phyloP scores from a whole-genome alignment of 2,329 filamentous ascomycete genomes.

The Dactylonectria macrodidyma region DNA sequence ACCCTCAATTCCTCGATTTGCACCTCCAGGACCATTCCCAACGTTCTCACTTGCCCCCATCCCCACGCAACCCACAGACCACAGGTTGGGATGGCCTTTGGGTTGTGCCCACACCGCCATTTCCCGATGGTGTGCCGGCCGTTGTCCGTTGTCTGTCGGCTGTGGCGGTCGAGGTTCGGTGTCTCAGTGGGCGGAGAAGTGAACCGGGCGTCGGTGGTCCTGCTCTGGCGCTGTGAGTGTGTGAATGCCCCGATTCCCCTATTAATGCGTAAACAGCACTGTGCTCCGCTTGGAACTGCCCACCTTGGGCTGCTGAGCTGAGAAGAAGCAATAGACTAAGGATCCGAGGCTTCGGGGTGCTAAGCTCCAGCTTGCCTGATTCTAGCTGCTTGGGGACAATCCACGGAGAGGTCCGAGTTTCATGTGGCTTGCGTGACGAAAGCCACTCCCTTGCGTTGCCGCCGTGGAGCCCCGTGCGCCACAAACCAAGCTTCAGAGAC shows the following conservation, averaged over 20 bases:
- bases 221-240: not conserved
- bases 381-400: constrained; percentile 7
- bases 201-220: not conserved
- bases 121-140: constrained; percentile 37
- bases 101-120: constrained; percentile 42
- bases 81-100: constrained; percentile 39
- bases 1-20: constrained; percentile 11
- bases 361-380: not conserved
- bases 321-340: not conserved
- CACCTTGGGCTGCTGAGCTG: constrained; percentile 9
- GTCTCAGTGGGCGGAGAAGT: constrained; percentile 45
- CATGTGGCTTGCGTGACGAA: constrained; percentile 26
- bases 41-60: constrained; percentile 23
- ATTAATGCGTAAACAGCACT: not conserved
- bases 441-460: constrained; percentile 17
- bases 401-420: constrained; percentile 20
- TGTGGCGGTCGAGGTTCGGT: constrained; percentile 37
- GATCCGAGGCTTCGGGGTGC: constrained; percentile 1
- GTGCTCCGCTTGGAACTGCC: constrained; percentile 17
- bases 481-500: constrained; percentile 1
- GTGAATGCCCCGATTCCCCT: not conserved
- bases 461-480: constrained; percentile 12
- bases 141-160: constrained; percentile 34
- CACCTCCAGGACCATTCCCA: constrained; percentile 19
- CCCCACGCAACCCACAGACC: constrained; percentile 40